Evolutionary conservation across 768 basidiomycete species (phyloP).

Genomic region (Auricularia heimuer): DNA sequence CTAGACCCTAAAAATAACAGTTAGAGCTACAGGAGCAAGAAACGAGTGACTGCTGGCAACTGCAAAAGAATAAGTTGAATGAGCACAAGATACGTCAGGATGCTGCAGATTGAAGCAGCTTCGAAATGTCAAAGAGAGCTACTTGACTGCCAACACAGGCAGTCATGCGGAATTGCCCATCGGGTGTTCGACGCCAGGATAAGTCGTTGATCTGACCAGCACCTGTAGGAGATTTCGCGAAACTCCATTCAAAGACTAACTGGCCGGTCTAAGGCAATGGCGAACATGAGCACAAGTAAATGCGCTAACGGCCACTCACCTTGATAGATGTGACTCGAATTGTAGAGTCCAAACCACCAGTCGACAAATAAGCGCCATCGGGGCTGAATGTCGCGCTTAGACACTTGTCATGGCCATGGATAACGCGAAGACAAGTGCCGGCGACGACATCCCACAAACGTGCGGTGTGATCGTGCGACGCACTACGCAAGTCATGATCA

Average conservation of each 20-base stretch:
- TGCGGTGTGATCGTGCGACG: slow-evolving; percentile 72
- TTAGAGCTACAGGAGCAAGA: neutral
- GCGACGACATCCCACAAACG: slow-evolving; percentile 76
- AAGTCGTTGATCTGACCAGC: neutral
- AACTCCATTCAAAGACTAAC: neutral
- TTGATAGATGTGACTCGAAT: neutral
- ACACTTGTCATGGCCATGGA: slow-evolving; percentile 64
- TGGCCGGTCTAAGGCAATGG: neutral
- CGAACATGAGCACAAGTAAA: neutral
- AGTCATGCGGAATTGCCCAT: neutral
- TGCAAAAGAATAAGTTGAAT: neutral
- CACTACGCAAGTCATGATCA: slow-evolving; percentile 28
- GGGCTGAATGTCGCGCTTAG: slow-evolving; percentile 73
- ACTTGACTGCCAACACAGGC: neutral
- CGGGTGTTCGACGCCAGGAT: neutral
- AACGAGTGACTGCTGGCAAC: neutral
- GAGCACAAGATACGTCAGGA: neutral
- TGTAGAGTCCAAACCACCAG: slow-evolving; percentile 36
- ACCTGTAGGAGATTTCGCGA: neutral
- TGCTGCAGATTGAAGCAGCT: neutral
- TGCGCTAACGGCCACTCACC: neutral
- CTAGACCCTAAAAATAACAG: neutral
- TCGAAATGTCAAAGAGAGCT: neutral
- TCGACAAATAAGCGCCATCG: slow-evolving; percentile 58
- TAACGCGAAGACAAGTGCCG: slow-evolving; percentile 65